Conservation (phyloP, 2,329 filamentous ascomycete genomes). For the Aquanectria penicillioides region DNA sequence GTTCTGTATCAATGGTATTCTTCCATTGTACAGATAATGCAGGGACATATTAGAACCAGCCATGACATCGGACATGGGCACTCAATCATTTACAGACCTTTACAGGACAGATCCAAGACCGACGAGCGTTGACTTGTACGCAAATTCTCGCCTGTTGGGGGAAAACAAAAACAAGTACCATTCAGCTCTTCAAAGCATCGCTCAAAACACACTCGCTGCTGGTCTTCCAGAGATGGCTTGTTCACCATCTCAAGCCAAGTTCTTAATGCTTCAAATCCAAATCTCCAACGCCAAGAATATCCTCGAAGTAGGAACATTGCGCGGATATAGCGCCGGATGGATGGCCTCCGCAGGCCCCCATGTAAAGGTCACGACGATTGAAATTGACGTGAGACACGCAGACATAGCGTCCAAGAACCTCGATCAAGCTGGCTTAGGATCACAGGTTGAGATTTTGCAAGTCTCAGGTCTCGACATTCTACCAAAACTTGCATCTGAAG, state of each 20-base stretch:
- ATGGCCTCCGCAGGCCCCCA: neutral
- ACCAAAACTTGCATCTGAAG: neutral
- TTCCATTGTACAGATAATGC: no score
- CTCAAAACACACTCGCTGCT: neutral
- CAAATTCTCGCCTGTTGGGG: neutral
- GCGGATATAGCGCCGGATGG: conserved; percentile 9
- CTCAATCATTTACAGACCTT: no score
- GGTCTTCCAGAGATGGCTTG: neutral
- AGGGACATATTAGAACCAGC: no score
- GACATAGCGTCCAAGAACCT: neutral
- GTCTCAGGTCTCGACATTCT: neutral
- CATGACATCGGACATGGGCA: no score
- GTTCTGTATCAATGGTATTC: no score
- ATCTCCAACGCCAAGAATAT: neutral
- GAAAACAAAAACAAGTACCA: neutral
- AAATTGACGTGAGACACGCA: neutral
- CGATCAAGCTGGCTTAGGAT: neutral
- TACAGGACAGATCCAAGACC: conserved; percentile 4
- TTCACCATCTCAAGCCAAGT: neutral
- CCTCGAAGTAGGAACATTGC: neutral
- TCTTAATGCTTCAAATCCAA: neutral
- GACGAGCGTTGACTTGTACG: neutral
- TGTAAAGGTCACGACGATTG: neutral
- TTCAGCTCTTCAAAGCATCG: neutral
- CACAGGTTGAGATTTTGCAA: neutral